Conservation (phyloP, 345 rosid species). For the Gossypium turneri region DNA sequence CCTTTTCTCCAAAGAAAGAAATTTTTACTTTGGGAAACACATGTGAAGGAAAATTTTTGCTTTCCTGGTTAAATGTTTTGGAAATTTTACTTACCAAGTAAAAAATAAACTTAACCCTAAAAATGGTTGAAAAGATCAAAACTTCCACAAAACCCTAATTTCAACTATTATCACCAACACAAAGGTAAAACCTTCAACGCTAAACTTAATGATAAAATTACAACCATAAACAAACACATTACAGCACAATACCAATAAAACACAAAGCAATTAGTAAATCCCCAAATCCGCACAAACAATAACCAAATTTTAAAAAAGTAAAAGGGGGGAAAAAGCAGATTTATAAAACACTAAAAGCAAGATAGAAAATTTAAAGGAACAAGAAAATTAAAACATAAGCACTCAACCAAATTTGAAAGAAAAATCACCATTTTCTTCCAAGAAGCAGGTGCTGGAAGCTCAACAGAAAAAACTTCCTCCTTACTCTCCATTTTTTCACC, state of each 20-base stretch:
- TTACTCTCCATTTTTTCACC: slow-evolving; percentile 40
- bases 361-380: not conserved
- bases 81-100: not conserved
- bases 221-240: not conserved
- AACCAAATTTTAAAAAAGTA: not conserved
- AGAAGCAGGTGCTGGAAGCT: slow-evolving; percentile 74
- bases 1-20: not conserved
- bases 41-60: not conserved
- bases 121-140: slow-evolving; percentile 4
- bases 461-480: slow-evolving; percentile 55
- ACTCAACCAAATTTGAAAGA: not conserved
- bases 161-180: slow-evolving; percentile 10
- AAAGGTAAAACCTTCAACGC: slow-evolving; percentile 8
- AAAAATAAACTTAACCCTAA: slow-evolving; percentile 9
- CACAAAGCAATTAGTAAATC: not conserved
- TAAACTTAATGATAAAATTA: slow-evolving; percentile 14
- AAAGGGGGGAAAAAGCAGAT: not conserved
- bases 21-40: not conserved
- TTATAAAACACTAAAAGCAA: not conserved
- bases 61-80: not conserved
- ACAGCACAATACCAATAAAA: slow-evolving; percentile 2
- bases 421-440: slow-evolving; percentile 74
- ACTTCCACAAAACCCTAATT: slow-evolving; percentile 18
- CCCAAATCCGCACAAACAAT: slow-evolving; percentile 13
- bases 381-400: not conserved